Evolutionary conservation across 2,329 filamentous ascomycete species (phyloP), one percentile per base, ranked within the genome.

Genomic region (Basipetospora chlamydospora): DNA sequence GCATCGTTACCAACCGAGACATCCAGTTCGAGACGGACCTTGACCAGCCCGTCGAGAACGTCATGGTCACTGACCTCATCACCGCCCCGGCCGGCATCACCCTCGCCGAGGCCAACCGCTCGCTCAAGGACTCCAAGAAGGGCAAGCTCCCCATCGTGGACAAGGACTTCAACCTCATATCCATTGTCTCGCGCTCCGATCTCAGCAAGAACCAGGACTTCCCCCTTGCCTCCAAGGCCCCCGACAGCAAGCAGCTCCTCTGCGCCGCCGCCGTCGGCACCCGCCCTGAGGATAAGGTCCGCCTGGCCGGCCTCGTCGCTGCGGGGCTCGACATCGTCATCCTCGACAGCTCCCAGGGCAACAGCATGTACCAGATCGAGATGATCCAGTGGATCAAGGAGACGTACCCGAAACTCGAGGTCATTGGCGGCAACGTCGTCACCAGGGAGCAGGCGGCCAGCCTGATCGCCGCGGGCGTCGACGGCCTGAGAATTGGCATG

Each of bases 201-300:
- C 66, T 98, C 63, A 95, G 87, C 69, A 98, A 98, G 74, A 98
- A 98, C 67, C 73, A 94, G 43, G 79, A 96, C 65, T 98, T 92
- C 64, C 90, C 90, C 25, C 72, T 95, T 43, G 87, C 90, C 33
- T 96, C 90, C 38, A 98, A 98, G 70, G 77, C 94, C 26, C 84
- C 87, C 40, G 77, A 92, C 53, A 96, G 88, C 48, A 98, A 98
- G 70, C 92, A 98, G 70, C 76, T 98, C 30, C 84, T 98, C 52
- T 85, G 85, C 55, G 87, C 87, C 46, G 90, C 90, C 45, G 84
- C 90, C 43, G 92, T 98, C 54, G 92, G 92, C 47, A 98, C 90
- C 30, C 79, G 90, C 22, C 84, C 86, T 33, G 85, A 92, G 59
- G 90, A 98, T 61, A 95, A 93, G 69, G 59, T 66, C 40, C 79